Conservation (phyloP, 768 basidiomycete genomes). For the Holtermannia corniformis region DNA sequence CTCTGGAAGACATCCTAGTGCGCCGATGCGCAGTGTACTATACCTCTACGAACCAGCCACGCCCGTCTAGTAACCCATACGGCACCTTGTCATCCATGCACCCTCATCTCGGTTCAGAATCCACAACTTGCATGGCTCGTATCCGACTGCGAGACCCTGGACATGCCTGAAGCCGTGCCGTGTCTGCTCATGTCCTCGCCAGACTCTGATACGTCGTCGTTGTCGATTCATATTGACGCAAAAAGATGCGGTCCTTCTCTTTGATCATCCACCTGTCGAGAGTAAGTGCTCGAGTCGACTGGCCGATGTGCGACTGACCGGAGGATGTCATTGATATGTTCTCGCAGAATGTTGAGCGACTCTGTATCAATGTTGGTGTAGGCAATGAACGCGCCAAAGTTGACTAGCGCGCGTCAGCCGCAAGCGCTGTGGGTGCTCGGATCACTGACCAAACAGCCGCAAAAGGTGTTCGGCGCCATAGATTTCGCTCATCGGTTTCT, state of each 20-base stretch:
- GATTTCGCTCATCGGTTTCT: slow-evolving; percentile 77
- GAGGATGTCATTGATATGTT: slow-evolving; percentile 83
- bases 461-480: slow-evolving; percentile 93
- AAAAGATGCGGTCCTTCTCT: slow-evolving; percentile 65
- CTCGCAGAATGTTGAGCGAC: slow-evolving; percentile 67
- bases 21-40: background rate
- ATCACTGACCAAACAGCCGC: slow-evolving; percentile 70
- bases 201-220: slow-evolving; percentile 71
- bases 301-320: slow-evolving; percentile 47
- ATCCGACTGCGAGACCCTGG: too few relatives aligned
- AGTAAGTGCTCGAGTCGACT: slow-evolving; percentile 1
- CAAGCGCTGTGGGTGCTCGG: too few relatives aligned
- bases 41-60: background rate
- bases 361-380: slow-evolving; percentile 84
- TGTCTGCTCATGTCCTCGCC: slow-evolving; percentile 52
- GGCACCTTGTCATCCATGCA: too few relatives aligned
- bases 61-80: background rate
- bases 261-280: slow-evolving; percentile 62
- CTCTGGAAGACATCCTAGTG: slow-evolving; percentile 42
- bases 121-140: too few relatives aligned
- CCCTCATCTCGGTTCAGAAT: too few relatives aligned
- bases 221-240: slow-evolving; percentile 66
- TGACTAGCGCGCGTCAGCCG: too few relatives aligned
- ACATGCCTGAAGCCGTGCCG: background rate
- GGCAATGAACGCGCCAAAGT: slow-evolving; percentile 79